phyloP scores from a whole-genome alignment of 805 yeast genomes.

The Myxozyma melibiosi region DNA sequence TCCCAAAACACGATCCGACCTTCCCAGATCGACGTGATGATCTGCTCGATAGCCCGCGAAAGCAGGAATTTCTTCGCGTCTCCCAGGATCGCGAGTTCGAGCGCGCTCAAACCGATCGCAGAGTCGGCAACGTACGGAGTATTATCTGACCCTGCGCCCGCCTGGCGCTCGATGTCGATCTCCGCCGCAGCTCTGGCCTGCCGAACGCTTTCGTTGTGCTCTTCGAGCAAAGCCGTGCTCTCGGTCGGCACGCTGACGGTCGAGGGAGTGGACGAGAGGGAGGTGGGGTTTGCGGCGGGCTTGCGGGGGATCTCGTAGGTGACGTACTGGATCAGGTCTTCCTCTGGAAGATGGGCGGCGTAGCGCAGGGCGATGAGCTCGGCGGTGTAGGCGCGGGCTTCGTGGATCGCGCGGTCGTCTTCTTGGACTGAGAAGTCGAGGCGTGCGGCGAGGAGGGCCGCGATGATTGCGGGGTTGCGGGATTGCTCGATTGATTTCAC shows the following conservation, averaged over 20 bases:
- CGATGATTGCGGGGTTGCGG: slow-evolving; percentile 39
- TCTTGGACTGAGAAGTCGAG: slow-evolving; percentile 36
- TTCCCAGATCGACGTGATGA: slow-evolving; percentile 39
- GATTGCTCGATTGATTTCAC: slow-evolving; percentile 33
- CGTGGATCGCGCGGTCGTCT: slow-evolving; percentile 37
- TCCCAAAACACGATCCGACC: slow-evolving; percentile 44
- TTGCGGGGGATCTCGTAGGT: slow-evolving; percentile 30
- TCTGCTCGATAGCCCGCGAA: slow-evolving; percentile 38
- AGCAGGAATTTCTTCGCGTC: slow-evolving; percentile 39
- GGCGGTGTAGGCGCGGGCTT: slow-evolving; percentile 40
- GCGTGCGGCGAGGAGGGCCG: slow-evolving; percentile 39
- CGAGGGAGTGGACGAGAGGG: slow-evolving; percentile 6
- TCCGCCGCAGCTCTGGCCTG: slow-evolving; percentile 9
- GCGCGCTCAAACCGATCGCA: slow-evolving; percentile 34
- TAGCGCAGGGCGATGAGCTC: slow-evolving; percentile 40
- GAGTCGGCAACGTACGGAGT: slow-evolving; percentile 34
- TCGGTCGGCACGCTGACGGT: slow-evolving; percentile 15
- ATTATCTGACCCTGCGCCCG: slow-evolving; percentile 2
- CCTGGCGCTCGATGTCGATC: slow-evolving; percentile 26
- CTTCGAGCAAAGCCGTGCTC: slow-evolving; percentile 7
- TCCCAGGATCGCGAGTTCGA: slow-evolving; percentile 38
- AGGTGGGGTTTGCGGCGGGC: not conserved
- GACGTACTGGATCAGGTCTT: slow-evolving; percentile 24
- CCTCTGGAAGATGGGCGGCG: slow-evolving; percentile 35
- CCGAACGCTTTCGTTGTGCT: not conserved